Base-by-base conservation (phyloP, 2,329 filamentous ascomycete genomes). In the Penicillium aurantiogriseum region DNA sequence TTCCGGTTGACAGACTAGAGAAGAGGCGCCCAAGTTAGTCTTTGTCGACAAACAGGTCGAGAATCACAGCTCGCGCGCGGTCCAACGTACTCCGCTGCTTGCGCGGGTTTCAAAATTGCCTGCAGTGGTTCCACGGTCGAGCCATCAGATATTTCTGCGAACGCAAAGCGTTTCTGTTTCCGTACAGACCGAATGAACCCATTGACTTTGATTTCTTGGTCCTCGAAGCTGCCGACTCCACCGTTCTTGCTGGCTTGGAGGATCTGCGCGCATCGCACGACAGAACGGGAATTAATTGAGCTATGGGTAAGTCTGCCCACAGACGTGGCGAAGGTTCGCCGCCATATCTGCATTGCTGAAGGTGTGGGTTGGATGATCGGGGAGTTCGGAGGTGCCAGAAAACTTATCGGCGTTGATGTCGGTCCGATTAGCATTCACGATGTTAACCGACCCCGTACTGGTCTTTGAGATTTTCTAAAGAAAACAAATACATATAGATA, bases 121-220 rank as follows among this genome's bases (percentile, higher is more conserved):
- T 99, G 94, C 54, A 97, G 74, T 29, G 90, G 81, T 60, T 87
- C 81, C 64, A 90, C 80, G 42, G 89, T 91, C 13, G 92, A 95
- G 44, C 94, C 94, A 79, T 99, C 94, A 11, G 88, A 88, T 51
- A 97, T 81, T 58, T 91, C 85, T 51, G 92, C 88, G 77, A 99
- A 97, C 5, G 89, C 87, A 58, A 89, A 81, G 23, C 83, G 83
- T 73, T 97, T 96, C 80, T 95, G 92, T 73, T 91, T 90, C 61
- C 93, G 85, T 59, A 96, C 87, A 4, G 91, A 93, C 62, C 90
- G 85, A 54, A 97, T 83, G 78, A 89, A 93, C 60, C 92, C 93
- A 71, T 89, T 83, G 65, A 96, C 79, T 56, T 82, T 81, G 47
- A 88, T 65, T 54, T 76, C 67, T 58, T 73, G 67, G 58, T 75